Evolutionary conservation across 805 yeast species (phyloP).

Genomic region (Yueomyces sinensis): DNA sequence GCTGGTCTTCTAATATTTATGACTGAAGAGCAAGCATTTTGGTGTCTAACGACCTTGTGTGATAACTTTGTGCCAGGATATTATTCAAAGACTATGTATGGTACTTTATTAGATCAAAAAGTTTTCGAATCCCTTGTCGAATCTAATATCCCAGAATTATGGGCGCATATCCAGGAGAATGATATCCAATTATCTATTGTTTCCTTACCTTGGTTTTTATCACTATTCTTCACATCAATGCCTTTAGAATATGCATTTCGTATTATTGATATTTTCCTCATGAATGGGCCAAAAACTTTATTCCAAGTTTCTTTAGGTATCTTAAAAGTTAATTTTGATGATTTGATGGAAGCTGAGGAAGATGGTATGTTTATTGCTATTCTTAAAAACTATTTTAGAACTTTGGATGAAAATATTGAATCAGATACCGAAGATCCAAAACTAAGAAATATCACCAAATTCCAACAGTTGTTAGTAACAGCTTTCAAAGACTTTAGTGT

Average conservation of each 20-base stretch:
- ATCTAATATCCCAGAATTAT: conserved; percentile 76
- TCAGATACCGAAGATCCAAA: conserved; percentile 56
- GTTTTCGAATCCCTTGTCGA: conserved; percentile 86
- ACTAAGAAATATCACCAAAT: conserved; percentile 58
- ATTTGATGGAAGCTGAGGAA: conserved; percentile 64
- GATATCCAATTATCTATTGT: conserved; percentile 91
- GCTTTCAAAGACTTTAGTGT: conserved; percentile 85
- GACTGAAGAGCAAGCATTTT: conserved; percentile 96
- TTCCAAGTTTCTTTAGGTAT: conserved; percentile 92
- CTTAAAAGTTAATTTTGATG: conserved; percentile 79
- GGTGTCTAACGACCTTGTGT: conserved; percentile 75
- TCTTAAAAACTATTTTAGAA: conserved; percentile 66
- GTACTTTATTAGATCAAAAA: conserved; percentile 84
- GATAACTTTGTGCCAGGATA: conserved; percentile 87
- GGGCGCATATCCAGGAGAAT: conserved; percentile 63
- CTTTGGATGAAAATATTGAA: conserved; percentile 67
- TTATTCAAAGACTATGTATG: conserved; percentile 95
- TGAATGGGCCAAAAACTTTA: conserved; percentile 77
- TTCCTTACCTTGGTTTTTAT: conserved; percentile 91
- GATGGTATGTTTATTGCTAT: conserved; percentile 86
- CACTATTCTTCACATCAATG: conserved; percentile 83
- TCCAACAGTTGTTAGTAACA: conserved; percentile 80
- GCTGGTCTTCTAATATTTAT: conserved; percentile 71
- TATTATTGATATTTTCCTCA: conserved; percentile 77
- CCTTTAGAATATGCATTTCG: conserved; percentile 89